phyloP scores from a whole-genome alignment of 225 moss, liverwort and hornwort species.

The Neckera pumila region DNA sequence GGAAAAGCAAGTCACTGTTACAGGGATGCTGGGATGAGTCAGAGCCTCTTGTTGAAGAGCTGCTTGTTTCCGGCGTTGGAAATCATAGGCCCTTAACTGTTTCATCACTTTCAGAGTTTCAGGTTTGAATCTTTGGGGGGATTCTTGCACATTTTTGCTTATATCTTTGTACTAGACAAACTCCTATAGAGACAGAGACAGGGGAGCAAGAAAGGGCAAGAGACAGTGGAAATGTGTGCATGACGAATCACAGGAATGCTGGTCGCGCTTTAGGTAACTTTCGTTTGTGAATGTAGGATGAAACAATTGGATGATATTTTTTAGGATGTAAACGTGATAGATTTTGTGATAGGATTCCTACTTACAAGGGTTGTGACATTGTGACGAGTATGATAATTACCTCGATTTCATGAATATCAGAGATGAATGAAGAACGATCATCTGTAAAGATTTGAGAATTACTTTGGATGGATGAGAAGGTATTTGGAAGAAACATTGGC shows the following conservation, averaged over 20 bases:
- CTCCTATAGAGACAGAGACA: too few relatives aligned
- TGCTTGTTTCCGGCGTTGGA: not conserved
- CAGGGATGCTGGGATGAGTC: not conserved
- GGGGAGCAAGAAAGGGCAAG: not conserved
- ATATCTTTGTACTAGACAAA: not conserved
- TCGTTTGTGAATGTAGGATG: not conserved
- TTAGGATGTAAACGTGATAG: not conserved
- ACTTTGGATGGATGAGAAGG: not conserved
- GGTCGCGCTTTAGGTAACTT: not conserved
- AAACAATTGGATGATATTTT: not conserved
- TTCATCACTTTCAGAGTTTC: not conserved
- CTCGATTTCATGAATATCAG: not conserved
- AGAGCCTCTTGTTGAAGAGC: not conserved
- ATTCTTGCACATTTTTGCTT: not conserved
- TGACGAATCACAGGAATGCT: not conserved
- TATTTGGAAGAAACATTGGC: not conserved
- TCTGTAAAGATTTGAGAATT: not conserved
- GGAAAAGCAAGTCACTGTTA: not conserved
- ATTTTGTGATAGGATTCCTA: not conserved
- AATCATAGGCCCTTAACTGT: too few relatives aligned
- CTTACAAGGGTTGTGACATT: not conserved
- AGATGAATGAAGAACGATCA: not conserved
- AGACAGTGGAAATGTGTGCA: not conserved
- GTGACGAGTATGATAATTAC: not conserved
- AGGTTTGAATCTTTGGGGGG: not conserved